phyloP scores from a whole-genome alignment of 2,329 filamentous ascomycete genomes.

The Westerdykella sp. region DNA sequence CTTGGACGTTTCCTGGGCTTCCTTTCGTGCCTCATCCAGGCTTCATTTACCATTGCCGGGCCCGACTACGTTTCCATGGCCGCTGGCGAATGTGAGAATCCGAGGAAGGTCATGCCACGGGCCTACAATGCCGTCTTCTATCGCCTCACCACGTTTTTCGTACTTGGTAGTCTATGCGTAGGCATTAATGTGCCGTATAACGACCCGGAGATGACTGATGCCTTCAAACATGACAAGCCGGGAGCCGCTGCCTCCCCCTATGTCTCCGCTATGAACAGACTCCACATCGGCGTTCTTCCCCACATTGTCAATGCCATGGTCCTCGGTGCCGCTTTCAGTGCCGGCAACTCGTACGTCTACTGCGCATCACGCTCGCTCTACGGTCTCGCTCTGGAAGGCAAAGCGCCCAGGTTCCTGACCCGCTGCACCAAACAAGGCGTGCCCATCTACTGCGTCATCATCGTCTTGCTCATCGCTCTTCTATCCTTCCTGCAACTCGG shows the following conservation, averaged over 20 bases:
- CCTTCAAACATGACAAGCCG: constrained; percentile 53
- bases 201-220: constrained; percentile 54
- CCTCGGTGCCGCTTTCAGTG: constrained; percentile 51
- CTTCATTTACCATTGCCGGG: constrained; percentile 44
- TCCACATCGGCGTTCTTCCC: constrained; percentile 50
- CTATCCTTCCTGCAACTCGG: constrained; percentile 71
- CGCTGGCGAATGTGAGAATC: constrained; percentile 44
- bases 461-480: constrained; percentile 62
- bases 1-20: constrained; percentile 73
- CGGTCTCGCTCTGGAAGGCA: constrained; percentile 49
- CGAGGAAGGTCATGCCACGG: constrained; percentile 53
- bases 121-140: constrained; percentile 77
- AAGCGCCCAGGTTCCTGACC: constrained; percentile 51
- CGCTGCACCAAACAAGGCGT: constrained; percentile 57
- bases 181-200: constrained; percentile 64
- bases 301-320: constrained; percentile 56
- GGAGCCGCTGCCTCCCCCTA: constrained; percentile 63
- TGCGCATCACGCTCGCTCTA: constrained; percentile 50
- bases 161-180: constrained; percentile 67
- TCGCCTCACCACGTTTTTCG: constrained; percentile 68
- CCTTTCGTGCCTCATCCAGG: constrained; percentile 64
- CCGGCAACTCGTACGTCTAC: constrained; percentile 52
- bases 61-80: constrained; percentile 47
- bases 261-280: constrained; percentile 54
- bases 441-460: constrained; percentile 64